Evolutionary conservation across 306 rosid genomes (phyloP).

Genomic region (Acmispon strigosus): DNA sequence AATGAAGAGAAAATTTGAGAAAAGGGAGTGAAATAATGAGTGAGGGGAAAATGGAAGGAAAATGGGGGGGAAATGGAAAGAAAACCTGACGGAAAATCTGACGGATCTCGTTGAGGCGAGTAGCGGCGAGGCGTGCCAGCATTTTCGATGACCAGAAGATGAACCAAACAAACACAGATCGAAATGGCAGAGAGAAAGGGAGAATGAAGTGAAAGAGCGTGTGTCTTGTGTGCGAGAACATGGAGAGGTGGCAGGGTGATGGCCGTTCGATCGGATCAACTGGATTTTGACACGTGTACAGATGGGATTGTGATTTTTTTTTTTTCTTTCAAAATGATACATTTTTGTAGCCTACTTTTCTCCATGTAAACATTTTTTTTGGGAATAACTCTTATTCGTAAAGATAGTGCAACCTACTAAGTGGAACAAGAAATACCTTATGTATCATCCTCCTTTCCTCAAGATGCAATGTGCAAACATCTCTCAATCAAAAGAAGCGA

Average conservation of each 20-base stretch:
- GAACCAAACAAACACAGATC: slow-evolving; percentile 10
- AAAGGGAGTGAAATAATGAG: slow-evolving; percentile 3
- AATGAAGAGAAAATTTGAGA: not conserved
- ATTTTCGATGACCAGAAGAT: slow-evolving; percentile 33
- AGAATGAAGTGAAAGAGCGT: not conserved
- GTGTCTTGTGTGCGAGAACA: not conserved
- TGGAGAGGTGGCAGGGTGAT: not conserved
- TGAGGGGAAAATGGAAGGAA: slow-evolving; percentile 14
- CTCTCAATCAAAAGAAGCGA: no score
- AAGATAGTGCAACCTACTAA: no score
- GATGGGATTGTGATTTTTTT: not conserved
- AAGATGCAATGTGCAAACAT: no score
- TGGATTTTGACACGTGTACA: not conserved
- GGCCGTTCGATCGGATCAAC: slow-evolving; percentile 15
- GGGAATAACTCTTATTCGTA: no score
- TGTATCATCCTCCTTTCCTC: no score
- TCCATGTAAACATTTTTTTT: rapidly evolving
- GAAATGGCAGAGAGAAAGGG: not conserved
- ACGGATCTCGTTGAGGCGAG: slow-evolving; percentile 70
- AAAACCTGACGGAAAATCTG: slow-evolving; percentile 75
- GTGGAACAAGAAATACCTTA: no score
- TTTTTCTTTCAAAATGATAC: no score
- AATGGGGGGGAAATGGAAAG: slow-evolving; percentile 15
- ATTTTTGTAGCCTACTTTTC: no score
- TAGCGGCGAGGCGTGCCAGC: slow-evolving; percentile 81